A percentile compares a stretch with the other conserved stretches of the same genome.
These are phyloP conservation scores for Cladophialophora bantiana DNA, from an alignment of 2,329 filamentous ascomycete species.

Conservation along the genomic window DNA sequence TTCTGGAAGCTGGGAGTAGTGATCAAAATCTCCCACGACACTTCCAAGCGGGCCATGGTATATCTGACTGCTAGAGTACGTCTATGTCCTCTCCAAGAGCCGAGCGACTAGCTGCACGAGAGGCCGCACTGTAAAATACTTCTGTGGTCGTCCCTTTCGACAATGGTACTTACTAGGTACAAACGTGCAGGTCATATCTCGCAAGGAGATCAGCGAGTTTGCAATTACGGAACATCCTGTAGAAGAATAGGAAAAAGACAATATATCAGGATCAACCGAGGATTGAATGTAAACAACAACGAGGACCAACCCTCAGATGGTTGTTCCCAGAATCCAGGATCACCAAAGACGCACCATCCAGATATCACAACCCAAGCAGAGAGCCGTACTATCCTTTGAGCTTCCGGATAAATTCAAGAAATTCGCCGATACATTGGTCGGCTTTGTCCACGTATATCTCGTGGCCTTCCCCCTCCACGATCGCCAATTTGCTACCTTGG, in stretches of 20 bases:
- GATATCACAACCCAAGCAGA: background rate
- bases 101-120: too few relatives aligned
- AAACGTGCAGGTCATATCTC: slow-evolving; percentile 5
- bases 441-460: slow-evolving; percentile 29
- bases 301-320: background rate
- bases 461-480: slow-evolving; percentile 24
- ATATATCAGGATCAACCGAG: too few relatives aligned
- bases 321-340: slow-evolving; percentile 7
- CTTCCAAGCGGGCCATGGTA: too few relatives aligned
- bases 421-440: slow-evolving; percentile 12
- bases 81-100: background rate
- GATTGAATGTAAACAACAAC: too few relatives aligned
- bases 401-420: slow-evolving; percentile 8
- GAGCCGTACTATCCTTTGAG: background rate
- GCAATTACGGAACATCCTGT: too few relatives aligned
- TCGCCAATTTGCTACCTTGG: slow-evolving; percentile 1
- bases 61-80: background rate
- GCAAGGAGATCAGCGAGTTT: slow-evolving; percentile 7
- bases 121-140: too few relatives aligned
- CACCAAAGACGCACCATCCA: background rate
- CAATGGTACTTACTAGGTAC: background rate
- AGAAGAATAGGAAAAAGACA: too few relatives aligned
- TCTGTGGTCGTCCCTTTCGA: too few relatives aligned
- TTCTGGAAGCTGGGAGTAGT: slow-evolving; percentile 11
- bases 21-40: slow-evolving; percentile 15